Conservation (phyloP, 1,139 yeast species). For the Scheffersomyces illinoinensis region DNA sequence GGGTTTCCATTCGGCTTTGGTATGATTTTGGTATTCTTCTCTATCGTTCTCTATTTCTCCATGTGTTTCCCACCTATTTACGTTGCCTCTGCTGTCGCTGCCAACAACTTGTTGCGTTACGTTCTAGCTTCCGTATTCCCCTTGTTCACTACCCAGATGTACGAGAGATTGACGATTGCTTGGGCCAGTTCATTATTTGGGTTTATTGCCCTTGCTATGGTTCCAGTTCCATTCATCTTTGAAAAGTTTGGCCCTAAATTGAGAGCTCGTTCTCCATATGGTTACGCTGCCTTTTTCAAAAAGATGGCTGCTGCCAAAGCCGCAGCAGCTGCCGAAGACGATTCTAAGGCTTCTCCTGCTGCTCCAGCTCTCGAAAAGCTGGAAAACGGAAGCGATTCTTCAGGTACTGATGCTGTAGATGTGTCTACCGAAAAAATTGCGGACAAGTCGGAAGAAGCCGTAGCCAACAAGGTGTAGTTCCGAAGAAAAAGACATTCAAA, state of each 20-base stretch:
- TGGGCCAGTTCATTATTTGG: conserved; percentile 29
- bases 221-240: conserved; percentile 26
- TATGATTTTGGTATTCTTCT: conserved; percentile 68
- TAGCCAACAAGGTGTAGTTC: conserved; percentile 6
- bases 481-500: not conserved
- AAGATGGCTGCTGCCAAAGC: conserved; percentile 28
- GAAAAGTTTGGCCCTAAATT: conserved; percentile 17
- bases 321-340: conserved; percentile 8
- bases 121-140: conserved; percentile 62
- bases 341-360: conserved; percentile 7
- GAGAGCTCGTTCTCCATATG: conserved; percentile 27
- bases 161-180: conserved; percentile 33
- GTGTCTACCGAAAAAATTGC: not conserved
- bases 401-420: not conserved
- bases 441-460: conserved; percentile 3
- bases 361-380: not conserved
- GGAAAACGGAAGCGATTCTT: not conserved
- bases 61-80: conserved; percentile 72
- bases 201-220: conserved; percentile 26
- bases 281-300: conserved; percentile 53
- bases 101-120: conserved; percentile 72
- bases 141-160: conserved; percentile 48
- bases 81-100: conserved; percentile 79
- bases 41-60: conserved; percentile 69
- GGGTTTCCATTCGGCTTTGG: conserved; percentile 80